Evolutionary conservation across 495 filamentous ascomycete species (phyloP).

Genomic region (Lindgomyces ingoldianus): DNA sequence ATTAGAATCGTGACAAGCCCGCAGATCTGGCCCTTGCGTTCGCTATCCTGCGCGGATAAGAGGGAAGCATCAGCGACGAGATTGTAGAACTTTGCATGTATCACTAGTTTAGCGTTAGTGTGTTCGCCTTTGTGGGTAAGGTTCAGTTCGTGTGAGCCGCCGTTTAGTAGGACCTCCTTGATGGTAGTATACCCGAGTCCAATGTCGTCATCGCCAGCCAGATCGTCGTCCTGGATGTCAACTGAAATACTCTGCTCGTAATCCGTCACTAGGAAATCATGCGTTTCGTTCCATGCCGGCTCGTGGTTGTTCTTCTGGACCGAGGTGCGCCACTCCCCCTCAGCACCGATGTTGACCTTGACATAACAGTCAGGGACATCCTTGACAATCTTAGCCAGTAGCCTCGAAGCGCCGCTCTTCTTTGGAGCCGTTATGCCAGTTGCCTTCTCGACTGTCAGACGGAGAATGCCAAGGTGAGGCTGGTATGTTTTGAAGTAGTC

Average conservation of each 20-base stretch:
- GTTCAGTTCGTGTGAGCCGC: constrained; percentile 43
- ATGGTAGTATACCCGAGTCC: constrained; percentile 46
- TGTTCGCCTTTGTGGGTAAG: constrained; percentile 43
- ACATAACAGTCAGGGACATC: constrained; percentile 49
- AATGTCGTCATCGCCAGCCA: constrained; percentile 47
- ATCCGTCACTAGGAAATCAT: constrained; percentile 47
- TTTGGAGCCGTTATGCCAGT: constrained; percentile 35
- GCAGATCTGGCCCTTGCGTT: constrained; percentile 33
- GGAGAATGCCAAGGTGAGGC: constrained; percentile 46
- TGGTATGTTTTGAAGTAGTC: constrained; percentile 51
- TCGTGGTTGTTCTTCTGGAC: constrained; percentile 45
- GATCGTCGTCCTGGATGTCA: constrained; percentile 48
- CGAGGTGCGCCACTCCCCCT: constrained; percentile 45
- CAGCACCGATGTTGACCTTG: constrained; percentile 46
- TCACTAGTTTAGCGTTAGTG: constrained; percentile 39
- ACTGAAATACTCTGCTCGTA: constrained; percentile 45
- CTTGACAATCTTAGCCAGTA: constrained; percentile 42
- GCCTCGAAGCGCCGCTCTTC: constrained; percentile 36
- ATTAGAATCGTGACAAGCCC: constrained; percentile 46
- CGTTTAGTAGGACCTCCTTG: constrained; percentile 43
- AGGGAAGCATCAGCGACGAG: constrained; percentile 42
- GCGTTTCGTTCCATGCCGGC: constrained; percentile 49
- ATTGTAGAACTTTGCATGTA: constrained; percentile 43
- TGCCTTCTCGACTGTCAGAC: constrained; percentile 48
- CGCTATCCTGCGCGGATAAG: constrained; percentile 34